These are phyloP conservation scores for Lyophyllum atratum DNA, from an alignment of 768 basidiomycete genomes.

Conservation along the genomic window DNA sequence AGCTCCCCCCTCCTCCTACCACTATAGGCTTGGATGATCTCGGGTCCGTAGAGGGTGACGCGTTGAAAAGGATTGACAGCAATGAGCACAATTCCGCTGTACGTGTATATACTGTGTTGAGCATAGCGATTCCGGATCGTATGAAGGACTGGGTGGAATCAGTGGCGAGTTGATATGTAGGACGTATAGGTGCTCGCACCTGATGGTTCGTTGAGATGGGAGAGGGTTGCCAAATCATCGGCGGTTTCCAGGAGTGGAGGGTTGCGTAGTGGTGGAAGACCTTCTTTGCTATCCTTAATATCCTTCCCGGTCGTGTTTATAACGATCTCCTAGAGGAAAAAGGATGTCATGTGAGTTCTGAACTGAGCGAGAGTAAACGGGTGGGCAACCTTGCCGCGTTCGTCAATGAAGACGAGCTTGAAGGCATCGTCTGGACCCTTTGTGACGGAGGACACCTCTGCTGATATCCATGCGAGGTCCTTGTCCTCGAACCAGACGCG, in stretches of 20 bases:
- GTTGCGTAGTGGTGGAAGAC: slow-evolving; percentile 91
- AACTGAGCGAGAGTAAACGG: slow-evolving; percentile 9
- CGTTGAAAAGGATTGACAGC: slow-evolving; percentile 99
- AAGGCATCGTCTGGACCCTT: slow-evolving; percentile 73
- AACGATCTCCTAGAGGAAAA: slow-evolving; percentile 61
- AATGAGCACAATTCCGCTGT: slow-evolving; percentile 97
- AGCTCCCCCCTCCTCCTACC: slow-evolving; percentile 91
- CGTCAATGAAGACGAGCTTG: slow-evolving; percentile 85
- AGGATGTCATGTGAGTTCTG: slow-evolving; percentile 1
- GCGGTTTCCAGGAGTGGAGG: slow-evolving; percentile 95
- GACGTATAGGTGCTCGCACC: slow-evolving; percentile 48
- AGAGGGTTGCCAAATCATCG: slow-evolving; percentile 97
- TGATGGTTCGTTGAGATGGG: slow-evolving; percentile 96
- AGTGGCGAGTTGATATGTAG: slow-evolving; percentile 1
- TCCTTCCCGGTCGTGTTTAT: slow-evolving; percentile 80
- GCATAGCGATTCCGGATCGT: slow-evolving; percentile 97
- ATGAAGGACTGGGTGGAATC: slow-evolving; percentile 70
- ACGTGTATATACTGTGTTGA: slow-evolving; percentile 97
- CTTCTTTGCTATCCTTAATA: slow-evolving; percentile 77
- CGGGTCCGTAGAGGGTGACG: slow-evolving; percentile 94
- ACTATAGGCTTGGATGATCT: slow-evolving; percentile 96
- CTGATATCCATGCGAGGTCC: slow-evolving; percentile 93
- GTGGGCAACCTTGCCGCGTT: slow-evolving; percentile 80
- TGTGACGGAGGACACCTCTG: slow-evolving; percentile 70
- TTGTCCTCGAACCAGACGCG: slow-evolving; percentile 94